These are phyloP conservation scores for Entamoeba moshkovskii DNA, from an alignment of 208 protist species.

Conservation along the genomic window DNA sequence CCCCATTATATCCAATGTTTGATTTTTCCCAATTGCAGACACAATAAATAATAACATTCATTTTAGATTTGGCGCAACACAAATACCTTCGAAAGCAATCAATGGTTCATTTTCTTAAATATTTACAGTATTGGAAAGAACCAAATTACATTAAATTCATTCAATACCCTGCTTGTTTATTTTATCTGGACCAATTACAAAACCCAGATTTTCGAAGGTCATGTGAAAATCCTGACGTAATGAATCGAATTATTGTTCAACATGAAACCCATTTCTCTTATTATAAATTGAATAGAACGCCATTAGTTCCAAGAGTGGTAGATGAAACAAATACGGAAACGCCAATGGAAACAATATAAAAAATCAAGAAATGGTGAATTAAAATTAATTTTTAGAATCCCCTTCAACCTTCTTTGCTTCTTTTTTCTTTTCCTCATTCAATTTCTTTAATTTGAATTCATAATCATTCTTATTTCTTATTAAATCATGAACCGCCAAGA, in stretches of 20 bases:
- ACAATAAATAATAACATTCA: background rate
- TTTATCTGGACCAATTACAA: background rate
- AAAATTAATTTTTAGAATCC: too few species aligned
- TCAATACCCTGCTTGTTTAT: background rate
- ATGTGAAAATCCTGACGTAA: background rate
- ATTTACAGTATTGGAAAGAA: constrained; percentile 13
- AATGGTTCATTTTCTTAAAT: background rate
- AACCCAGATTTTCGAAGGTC: background rate
- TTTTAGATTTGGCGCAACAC: background rate
- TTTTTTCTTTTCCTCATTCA: background rate
- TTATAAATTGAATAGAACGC: background rate
- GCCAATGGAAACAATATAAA: too few species aligned
- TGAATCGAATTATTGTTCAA: background rate
- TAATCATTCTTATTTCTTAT: background rate
- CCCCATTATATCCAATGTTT: background rate
- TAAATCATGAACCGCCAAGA: background rate
- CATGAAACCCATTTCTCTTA: background rate
- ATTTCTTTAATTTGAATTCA: background rate
- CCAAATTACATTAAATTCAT: constrained; percentile 7
- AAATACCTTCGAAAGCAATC: background rate
- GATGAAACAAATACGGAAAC: too few species aligned
- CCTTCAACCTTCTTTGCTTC: background rate
- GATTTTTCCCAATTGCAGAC: background rate
- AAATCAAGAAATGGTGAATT: too few species aligned
- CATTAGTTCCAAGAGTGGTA: background rate